Evolutionary conservation across 257 asterid species (phyloP).

Genomic region (Fraxinus excelsior): DNA sequence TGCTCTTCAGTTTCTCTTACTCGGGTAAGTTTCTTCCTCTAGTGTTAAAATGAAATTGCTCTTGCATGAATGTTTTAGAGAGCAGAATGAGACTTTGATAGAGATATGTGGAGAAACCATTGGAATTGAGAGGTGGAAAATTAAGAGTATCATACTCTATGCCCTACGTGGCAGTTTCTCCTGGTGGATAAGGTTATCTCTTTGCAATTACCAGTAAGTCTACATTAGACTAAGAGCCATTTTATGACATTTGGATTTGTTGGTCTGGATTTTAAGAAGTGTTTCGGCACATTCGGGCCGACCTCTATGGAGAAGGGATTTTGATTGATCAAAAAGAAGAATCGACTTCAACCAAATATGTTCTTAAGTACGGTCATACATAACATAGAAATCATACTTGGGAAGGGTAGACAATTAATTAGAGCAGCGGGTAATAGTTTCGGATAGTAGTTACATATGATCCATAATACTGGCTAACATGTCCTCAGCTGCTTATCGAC

Average conservation of each 20-base stretch:
- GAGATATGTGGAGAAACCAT: background rate
- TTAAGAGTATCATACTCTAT: slow-evolving; percentile 27
- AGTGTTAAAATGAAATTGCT: slow-evolving; percentile 8
- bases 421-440: no score
- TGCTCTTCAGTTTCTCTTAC: slow-evolving; percentile 7
- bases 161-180: slow-evolving; percentile 59
- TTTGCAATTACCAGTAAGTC: slow-evolving; percentile 6
- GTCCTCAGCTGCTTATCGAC: no score
- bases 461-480: no score
- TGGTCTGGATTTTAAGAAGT: no score
- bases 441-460: no score
- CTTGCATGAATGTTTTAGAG: slow-evolving; percentile 21
- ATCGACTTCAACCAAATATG: no score
- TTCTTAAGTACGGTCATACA: no score
- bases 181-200: slow-evolving; percentile 64
- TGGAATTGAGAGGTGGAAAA: slow-evolving; percentile 59
- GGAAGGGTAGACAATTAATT: no score
- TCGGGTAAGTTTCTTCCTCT: slow-evolving; percentile 20
- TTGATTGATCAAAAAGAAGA: no score
- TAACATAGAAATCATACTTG: no score
- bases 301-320: no score
- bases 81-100: background rate
- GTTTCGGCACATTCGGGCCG: background rate
- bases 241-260: background rate
- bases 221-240: background rate